Base-by-base conservation (phyloP, 345 rosid species). In the Arabidopsis suecica region DNA sequence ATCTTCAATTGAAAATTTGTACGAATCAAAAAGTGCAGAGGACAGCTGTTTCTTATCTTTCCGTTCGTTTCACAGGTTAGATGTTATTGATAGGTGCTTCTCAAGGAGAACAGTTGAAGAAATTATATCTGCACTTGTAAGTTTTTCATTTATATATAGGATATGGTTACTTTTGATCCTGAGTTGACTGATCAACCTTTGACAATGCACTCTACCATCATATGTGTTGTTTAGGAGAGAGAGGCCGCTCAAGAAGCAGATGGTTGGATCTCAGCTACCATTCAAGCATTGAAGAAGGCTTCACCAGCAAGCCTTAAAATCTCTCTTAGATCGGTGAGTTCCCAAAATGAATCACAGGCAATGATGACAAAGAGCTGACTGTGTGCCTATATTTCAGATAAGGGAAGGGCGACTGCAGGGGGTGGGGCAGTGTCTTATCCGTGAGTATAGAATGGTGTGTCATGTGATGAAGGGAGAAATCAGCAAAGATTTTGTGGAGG, bases 401-500 rank as follows among this genome's bases (percentile, higher is more conserved):
- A 88, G 97, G 86, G 94, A 86, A 79, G 97, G 97, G 66, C 78
- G 97, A 84, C 84, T 89, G 40, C 88, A 91, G 78, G 94, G 93
- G 54, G 84, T 93, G 51, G 96, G 94, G 36, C 88, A 82, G 60
- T 93, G 97, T 84, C 89, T 93, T 45, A 72, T 76, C 67, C 89
- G 93, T 7, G 98, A 91, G 79, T 88, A 82, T 73, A 87, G 97
- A 81, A 91, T 93, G 87, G 96, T 84, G 78, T 88, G 93, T 74
- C 94, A 88, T 73, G 88, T 91, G 64, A 7, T 93, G 82, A 87
- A 54, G 51, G 97, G 96, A 82, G 84, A 91, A 59, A 73, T 89
- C 54, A 91, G 98, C 89, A 87, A 85, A 78, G 97, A 93, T 80
- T 91, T 91, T 77, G 69, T 86, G 22, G 97, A 91, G 98, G 98